Base-by-base conservation (phyloP, 148 eudicot genomes). In the Fagopyrum homotropicum region DNA sequence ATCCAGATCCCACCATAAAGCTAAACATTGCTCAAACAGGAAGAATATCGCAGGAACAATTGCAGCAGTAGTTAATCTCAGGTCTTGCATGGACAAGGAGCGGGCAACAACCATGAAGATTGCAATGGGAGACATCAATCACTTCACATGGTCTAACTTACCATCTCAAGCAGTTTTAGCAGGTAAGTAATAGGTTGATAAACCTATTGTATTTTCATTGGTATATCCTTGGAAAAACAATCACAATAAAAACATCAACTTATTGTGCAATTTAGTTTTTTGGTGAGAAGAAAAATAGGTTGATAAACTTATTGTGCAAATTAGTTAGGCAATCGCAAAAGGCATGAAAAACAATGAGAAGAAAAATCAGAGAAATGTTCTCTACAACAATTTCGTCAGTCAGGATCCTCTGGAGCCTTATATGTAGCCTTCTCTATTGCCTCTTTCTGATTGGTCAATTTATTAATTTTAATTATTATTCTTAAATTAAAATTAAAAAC, bases 51-150 rank as follows among this genome's bases (percentile, higher is more conserved):
- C 12, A 29, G 69, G 69, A 63, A 5, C 45, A 30, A 63, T 63
- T 63, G 69, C 69, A 64, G 46, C 45, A 40, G 6, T 64, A 35
- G 2, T 63, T 29, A 44, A 63, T 63, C 69, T 35, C 46, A 4
- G 70, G 40, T 9, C 44, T 16, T 15, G 69, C 44, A 63, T 30
- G 44, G 69, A 44, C 69, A 63, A 63, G 44, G 69, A 63, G 69
- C 70, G 40, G 46, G 70, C 70, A 11, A 35, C 40, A 64, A 45
- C 70, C 35, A 64, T 64, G 70, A 64, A 64, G 46, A 64, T 64
- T 40, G 46, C 70, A 64, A 15, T 40, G 35, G 29, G 70, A 64
- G 70, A 64, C 12, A 64, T 64, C 70, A 64, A 63, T 63, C 15
- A 16, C 69, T 63, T 63, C 10, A 63, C 69, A 8, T 30, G 69